Conservation (phyloP, 306 rosid genomes). For the Quercus cerris region DNA sequence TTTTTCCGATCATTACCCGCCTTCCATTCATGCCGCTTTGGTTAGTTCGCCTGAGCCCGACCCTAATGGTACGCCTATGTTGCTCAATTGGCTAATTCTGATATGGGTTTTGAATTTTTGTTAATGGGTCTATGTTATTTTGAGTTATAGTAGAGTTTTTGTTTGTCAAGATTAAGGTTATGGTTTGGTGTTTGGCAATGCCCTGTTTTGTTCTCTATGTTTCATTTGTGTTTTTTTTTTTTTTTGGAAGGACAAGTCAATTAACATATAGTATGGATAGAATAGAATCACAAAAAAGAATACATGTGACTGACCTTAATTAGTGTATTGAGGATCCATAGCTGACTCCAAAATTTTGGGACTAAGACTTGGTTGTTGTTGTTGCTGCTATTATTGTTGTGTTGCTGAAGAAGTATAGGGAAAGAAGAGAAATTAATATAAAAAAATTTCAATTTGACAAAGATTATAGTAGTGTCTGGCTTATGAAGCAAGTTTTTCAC, state of each 20-base stretch:
- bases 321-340: too few species aligned
- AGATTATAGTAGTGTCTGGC: neutral
- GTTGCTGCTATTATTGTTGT: neutral
- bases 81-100: neutral
- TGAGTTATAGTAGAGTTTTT: neutral
- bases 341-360: too few species aligned
- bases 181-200: neutral
- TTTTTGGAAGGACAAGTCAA: neutral
- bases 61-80: conserved; percentile 41
- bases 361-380: neutral
- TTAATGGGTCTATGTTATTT: conserved; percentile 19
- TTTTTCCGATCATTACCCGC: conserved; percentile 63
- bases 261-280: too few species aligned
- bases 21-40: conserved; percentile 77
- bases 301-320: too few species aligned
- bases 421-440: neutral
- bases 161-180: neutral
- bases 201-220: neutral
- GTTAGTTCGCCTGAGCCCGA: conserved; percentile 60
- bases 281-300: too few species aligned
- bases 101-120: conserved; percentile 15
- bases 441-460: neutral
- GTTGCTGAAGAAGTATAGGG: neutral
- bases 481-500: neutral
- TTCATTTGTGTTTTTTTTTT: neutral